A percentile compares a stretch with the other conserved stretches of the same genome.
Conservation (phyloP, 768 basidiomycete genomes). For the Boletales sp. region DNA sequence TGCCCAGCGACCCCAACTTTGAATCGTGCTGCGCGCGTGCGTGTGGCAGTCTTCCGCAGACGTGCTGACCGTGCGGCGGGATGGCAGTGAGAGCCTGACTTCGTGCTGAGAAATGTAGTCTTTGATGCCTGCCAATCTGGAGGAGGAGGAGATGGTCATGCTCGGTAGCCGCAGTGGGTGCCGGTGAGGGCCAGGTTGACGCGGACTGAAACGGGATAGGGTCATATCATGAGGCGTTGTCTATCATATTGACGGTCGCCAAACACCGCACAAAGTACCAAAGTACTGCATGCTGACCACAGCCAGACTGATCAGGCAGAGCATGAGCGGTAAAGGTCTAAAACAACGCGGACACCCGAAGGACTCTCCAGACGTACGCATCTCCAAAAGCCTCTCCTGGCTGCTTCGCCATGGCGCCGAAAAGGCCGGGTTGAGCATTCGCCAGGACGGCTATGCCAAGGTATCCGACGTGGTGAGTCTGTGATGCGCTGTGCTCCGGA, state of each 20-base stretch:
- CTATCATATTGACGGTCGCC: too few species aligned
- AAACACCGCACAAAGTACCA: too few species aligned
- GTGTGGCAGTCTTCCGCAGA: slow-evolving; percentile 17
- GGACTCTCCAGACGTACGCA: slow-evolving; percentile 64
- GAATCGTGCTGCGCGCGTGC: slow-evolving; percentile 24
- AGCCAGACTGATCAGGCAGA: not conserved
- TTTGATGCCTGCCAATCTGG: slow-evolving; percentile 38
- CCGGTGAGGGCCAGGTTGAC: not conserved
- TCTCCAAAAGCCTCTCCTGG: slow-evolving; percentile 88
- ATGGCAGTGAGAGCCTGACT: slow-evolving; percentile 26
- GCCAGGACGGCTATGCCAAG: slow-evolving; percentile 81
- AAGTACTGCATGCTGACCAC: slow-evolving; percentile 11
- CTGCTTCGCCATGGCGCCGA: slow-evolving; percentile 88
- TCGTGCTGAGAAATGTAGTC: slow-evolving; percentile 49
- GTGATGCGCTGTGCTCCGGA: not conserved
- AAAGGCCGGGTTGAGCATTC: slow-evolving; percentile 69
- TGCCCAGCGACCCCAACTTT: slow-evolving; percentile 63
- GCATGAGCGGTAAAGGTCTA: slow-evolving; percentile 8
- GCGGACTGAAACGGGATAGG: slow-evolving; percentile 6
- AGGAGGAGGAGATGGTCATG: slow-evolving; percentile 31
- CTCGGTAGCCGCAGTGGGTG: not conserved
- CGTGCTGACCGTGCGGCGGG: not conserved
- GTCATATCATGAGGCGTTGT: slow-evolving; percentile 4
- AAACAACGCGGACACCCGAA: slow-evolving; percentile 58
- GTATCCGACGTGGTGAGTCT: slow-evolving; percentile 79